Evolutionary conservation across 441 rosid genomes (phyloP), one percentile per base, ranked within the genome.

Genomic region (Corymbia calophylla): DNA sequence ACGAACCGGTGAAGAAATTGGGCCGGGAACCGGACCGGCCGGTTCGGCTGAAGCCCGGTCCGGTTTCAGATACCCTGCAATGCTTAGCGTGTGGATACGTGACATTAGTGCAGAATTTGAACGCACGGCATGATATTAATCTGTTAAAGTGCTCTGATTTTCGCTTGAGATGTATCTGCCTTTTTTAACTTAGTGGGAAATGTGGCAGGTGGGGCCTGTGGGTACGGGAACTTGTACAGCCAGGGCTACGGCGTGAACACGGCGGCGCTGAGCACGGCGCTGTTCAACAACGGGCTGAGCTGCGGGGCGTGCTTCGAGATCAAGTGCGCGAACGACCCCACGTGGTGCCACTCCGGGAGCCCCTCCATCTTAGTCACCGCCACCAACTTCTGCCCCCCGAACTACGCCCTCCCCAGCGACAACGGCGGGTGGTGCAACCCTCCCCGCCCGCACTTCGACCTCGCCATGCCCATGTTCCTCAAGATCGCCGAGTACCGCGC

Each of bases 381-480:
- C 39, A 90, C 91, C 56, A 90, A 90, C 87, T 90, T 90, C 87
- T 90, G 91, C 87, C 91, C 91, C 6, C 91, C 91, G 17, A 90
- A 90, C 87, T 90, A 15, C 54, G 91, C 89, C 60, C 91, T 35
- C 7, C 91, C 91, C 31, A 90, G 55, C 54, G 91, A 90, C 89
- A 82, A 90, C 44, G 91, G 91, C 32, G 91, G 91, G 32, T 90
- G 91, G 91, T 90, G 91, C 88, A 90, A 90, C 91, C 91, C 91
- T 82, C 91, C 91, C 8, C 89, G 91, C 11, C 88, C 91, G 4
- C 91, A 90, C 66, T 90, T 90, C 89, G 91, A 90, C 60, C 91
- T 90, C 27, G 91, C 91, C 82, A 90, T 90, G 91, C 91, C 91
- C 91, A 90, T 90, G 91, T 87, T 90, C 89, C 89, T 90, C 82